phyloP scores from a whole-genome alignment of 2,329 filamentous ascomycete genomes.

The Penicillium sp. region DNA sequence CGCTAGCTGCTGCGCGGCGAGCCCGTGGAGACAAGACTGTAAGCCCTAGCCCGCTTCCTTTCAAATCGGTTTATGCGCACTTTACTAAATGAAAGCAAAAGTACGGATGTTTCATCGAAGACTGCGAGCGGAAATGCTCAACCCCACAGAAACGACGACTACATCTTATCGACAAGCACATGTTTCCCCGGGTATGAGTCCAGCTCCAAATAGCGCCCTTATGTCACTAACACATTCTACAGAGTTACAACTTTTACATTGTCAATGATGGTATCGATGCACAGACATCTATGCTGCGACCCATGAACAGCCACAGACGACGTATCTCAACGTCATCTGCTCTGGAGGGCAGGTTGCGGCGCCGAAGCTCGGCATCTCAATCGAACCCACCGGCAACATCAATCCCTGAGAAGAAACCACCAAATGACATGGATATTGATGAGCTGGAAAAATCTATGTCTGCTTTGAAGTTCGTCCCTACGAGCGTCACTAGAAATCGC shows the following conservation, averaged over 20 bases:
- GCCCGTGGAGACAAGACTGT: constrained; percentile 86
- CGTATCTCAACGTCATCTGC: constrained; percentile 38
- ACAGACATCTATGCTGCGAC: constrained; percentile 71
- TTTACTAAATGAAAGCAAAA: constrained; percentile 36
- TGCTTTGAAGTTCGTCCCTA: constrained; percentile 46
- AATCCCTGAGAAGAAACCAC: constrained; percentile 3
- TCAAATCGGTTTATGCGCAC: neutral
- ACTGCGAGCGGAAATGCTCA: constrained; percentile 79
- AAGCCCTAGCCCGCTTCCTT: constrained; percentile 31
- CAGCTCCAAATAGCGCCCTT: neutral
- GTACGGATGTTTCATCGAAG: constrained; percentile 88
- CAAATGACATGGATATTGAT: constrained; percentile 36
- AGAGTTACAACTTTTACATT: constrained; percentile 82
- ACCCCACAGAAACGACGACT: constrained; percentile 80
- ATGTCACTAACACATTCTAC: constrained; percentile 6
- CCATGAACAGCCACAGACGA: constrained; percentile 32
- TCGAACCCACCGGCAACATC: constrained; percentile 14
- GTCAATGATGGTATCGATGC: constrained; percentile 89
- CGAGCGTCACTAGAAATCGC: constrained; percentile 40
- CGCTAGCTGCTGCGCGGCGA: constrained; percentile 67
- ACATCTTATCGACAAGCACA: constrained; percentile 92
- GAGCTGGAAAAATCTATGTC: constrained; percentile 47
- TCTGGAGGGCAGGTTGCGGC: constrained; percentile 36
- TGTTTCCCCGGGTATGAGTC: constrained; percentile 66
- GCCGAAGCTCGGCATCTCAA: constrained; percentile 33